Base-by-base conservation (phyloP, 495 filamentous ascomycete species). In the Alectoria sarmentosa region DNA sequence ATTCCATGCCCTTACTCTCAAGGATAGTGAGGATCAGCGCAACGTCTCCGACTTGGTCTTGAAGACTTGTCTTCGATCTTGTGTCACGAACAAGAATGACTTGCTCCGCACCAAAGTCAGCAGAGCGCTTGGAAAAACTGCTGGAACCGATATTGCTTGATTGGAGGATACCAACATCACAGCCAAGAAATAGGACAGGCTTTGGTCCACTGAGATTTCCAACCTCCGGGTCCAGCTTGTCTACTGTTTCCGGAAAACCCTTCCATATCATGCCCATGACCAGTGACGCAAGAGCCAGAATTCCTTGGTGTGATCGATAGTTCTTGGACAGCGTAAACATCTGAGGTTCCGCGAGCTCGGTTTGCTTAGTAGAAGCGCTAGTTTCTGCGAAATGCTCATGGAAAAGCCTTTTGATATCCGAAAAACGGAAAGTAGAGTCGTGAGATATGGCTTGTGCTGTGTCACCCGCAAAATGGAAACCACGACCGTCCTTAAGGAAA, bases 1-100 rank as follows among this genome's bases (percentile, higher is more conserved):
- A 80, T 58, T 80, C 78, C 78, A 80, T 80, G 11, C 78, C 78
- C 49, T 80, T 80, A 39, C 74, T 76, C 62, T 80, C 67, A 1
- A 77, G 67, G 46, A 80, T 74, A 9, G 78, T 80, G 0, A 78
- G 67, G 28, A 79, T 69, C 10, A 80, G 59, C 0, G 75, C 71
- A n/a, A 69, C 64, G 21, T 71, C 65, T 11, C 70, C 71, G n/a
- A 80, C 66, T 30, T 71, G 26, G 2, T 39, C 49, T 34, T 75
- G 70, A 4, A 80, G 42, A 4, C 55, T 71, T 49, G 60, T 58
- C 46, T 78, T 78, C 3, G 68, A 54, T 17, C 57, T 44, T 23
- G 73, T 66, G 28, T 80, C 78, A 1, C 77, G 72, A 5, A 78
- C 76, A 30, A 80, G 69, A 44, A 80, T 76, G 2, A 78, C 76